Conservation (phyloP, 495 filamentous ascomycete genomes). For the Penicillium alfredii region DNA sequence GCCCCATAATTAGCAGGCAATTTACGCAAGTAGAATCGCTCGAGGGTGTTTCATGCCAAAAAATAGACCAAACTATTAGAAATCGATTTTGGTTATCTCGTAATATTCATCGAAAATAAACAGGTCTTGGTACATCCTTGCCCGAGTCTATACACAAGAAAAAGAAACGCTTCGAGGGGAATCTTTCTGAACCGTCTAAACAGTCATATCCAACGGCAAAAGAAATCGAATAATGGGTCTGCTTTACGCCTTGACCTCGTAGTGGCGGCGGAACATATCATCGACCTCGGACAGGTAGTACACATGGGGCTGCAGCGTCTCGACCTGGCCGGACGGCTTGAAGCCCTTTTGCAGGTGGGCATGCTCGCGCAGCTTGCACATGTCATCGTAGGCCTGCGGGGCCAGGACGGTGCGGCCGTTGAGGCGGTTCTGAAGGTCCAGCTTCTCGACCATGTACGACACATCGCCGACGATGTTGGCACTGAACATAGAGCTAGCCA, state of each 20-base stretch:
- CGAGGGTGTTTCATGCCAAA: constrained; percentile 4
- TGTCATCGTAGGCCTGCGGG: constrained; percentile 86
- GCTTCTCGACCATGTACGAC: constrained; percentile 65
- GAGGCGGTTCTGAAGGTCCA: constrained; percentile 75
- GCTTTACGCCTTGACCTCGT: constrained; percentile 76
- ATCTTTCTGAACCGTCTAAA: constrained; percentile 40
- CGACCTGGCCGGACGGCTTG: constrained; percentile 67
- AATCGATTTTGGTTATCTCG: constrained; percentile 15
- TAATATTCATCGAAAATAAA: constrained; percentile 27
- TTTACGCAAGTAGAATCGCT: constrained; percentile 3
- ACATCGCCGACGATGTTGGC: constrained; percentile 75
- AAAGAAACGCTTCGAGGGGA: constrained; percentile 32
- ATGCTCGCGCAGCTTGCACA: constrained; percentile 89
- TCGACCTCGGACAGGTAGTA: constrained; percentile 91
- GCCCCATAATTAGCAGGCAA: constrained; percentile 24
- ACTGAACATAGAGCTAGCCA: constrained; percentile 87
- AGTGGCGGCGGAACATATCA: constrained; percentile 90
- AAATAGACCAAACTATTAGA: no score
- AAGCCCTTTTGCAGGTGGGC: constrained; percentile 92
- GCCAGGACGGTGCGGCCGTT: constrained; percentile 63
- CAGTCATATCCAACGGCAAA: constrained; percentile 30
- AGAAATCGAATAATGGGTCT: constrained; percentile 13
- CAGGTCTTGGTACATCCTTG: no score
- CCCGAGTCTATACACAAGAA: constrained; percentile 26
- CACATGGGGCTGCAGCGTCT: constrained; percentile 68